These are phyloP conservation scores for Gaertneriomyces sp. DNA, from an alignment of 192 early-diverging fungal genomes.

Conservation along the genomic window DNA sequence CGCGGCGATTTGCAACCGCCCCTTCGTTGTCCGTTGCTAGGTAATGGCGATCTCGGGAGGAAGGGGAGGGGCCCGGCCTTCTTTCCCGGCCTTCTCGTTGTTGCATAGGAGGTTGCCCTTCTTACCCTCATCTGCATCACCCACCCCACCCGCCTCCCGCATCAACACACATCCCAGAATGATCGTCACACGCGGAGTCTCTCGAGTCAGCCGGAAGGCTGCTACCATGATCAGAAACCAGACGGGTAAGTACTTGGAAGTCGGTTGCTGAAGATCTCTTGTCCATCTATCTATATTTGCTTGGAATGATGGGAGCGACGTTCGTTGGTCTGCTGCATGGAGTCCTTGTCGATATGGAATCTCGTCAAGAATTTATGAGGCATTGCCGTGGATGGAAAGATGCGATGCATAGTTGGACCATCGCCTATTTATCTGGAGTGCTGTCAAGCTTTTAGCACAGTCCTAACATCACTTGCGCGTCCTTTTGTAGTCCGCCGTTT, in stretches of 20 bases:
- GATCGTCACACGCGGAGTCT: conserved; percentile 18
- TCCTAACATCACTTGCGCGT: background rate
- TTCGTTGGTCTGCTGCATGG: background rate
- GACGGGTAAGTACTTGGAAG: conserved; percentile 9
- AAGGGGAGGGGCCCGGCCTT: too few species aligned
- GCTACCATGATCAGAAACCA: conserved; percentile 16
- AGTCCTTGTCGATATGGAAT: background rate
- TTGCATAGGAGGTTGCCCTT: conserved; percentile 11
- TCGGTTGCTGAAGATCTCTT: background rate
- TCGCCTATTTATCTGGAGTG: background rate
- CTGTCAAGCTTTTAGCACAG: background rate
- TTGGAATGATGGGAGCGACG: background rate
- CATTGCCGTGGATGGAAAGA: background rate
- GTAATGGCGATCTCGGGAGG: too few species aligned
- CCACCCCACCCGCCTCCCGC: background rate
- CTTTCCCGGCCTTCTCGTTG: background rate
- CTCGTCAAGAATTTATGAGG: background rate
- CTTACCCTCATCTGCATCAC: conserved; percentile 17
- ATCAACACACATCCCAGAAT: conserved; percentile 1
- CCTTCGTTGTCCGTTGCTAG: background rate
- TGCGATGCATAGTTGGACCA: background rate
- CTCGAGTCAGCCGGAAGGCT: conserved; percentile 27
- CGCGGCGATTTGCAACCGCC: background rate
- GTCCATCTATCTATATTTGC: background rate
- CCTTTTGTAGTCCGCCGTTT: conserved; percentile 28